Evolutionary conservation across 2,329 filamentous ascomycete genomes (phyloP), one percentile per base, ranked within the genome.

Genomic region (Penicillium sp.): DNA sequence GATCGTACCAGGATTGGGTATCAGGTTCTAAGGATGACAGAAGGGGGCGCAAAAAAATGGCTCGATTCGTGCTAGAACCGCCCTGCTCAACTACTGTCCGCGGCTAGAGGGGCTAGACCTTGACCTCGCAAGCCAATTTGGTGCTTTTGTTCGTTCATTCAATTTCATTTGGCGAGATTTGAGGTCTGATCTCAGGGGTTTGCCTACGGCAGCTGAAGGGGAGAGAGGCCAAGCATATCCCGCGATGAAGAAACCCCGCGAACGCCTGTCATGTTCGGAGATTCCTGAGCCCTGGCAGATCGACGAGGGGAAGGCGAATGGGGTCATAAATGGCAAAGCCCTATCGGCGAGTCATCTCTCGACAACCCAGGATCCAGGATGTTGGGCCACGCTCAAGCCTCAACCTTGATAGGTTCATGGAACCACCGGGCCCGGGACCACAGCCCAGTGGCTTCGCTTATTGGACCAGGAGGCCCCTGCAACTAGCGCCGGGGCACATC

Each of bases 161-260:
- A 4, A 14, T 44, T 31, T 27, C 33, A 54, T 51, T 53, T 51
- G 49, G 48, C 43, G 36, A 55, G 46, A 56, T 47, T 49, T 28
- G 40, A 53, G 51, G 58, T 58, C 58, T 57, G 57, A 63, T 52
- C 57, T 60, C 58, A 63, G 58, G 60, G 58, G 56, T 42, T 52
- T 4, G 44, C 7, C 44, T 20, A 30, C 38, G 9, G 25, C 41
- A 55, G 51, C 51, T 62, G 53, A 57, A 28, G 8, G 27, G 39
- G 13, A 40, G 13, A 16, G 13, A 41, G 16, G 35, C 20, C 35
- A 20, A 41, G 22, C 39, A 16, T n/a, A 16, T 41, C 40, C 44
- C 41, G 24, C 9, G 39, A 3, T 25, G 20, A 16, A 14, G 33
- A 31, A 13, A 52, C 48, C 53, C 55, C 46, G 46, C 45, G 53